Evolutionary conservation across 306 rosid genomes (phyloP), one percentile per base, ranked within the genome.

Genomic region (Quercus ilex): DNA sequence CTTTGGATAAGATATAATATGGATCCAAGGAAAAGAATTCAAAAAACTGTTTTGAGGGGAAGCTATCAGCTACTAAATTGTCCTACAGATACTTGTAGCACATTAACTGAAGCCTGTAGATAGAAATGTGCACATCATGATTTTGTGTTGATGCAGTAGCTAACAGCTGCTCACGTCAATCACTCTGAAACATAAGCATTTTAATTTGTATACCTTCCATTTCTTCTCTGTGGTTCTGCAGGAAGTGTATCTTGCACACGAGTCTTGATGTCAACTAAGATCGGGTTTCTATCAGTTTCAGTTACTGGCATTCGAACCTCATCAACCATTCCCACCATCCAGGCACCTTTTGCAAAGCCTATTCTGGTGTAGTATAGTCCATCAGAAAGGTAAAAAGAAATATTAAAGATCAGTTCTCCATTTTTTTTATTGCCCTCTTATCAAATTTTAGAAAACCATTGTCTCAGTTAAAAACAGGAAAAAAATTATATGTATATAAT

Each of bases 51-150:
- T n/a, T 23, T 11, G 85, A 81, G 46, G 97, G 91, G 78, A 91
- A 90, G 68, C 87, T 76, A 63, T 65, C 79, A 64, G 86, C 71
- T 55, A 86, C 90, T 79, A 88, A 77, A 73, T 55, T 85, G 87
- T 94, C 97, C 97, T 92, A 92, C 84, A 94, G 52, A 72, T 84
- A 81, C 87, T 94, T 92, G 87, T 94, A 92, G 82, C 88, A 88
- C 97, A 94, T 92, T 68, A 92, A 64, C 75, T 94, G 97, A 86
- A 92, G 88, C 94, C 99, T 92, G 94, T 84, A 69, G 85, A 83
- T 26, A 57, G 14, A 51, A 4, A 70, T 62, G 51, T 21, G 43
- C 67, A 52, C 23, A 3, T 57, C 71, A 77, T 65, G 75, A 74
- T 9, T 74, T 65, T 28, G 49, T 80, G 75, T 69, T 75, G 55